phyloP scores from a whole-genome alignment of 2,329 filamentous ascomycete species.

The Ascochyta clinopodiicola region DNA sequence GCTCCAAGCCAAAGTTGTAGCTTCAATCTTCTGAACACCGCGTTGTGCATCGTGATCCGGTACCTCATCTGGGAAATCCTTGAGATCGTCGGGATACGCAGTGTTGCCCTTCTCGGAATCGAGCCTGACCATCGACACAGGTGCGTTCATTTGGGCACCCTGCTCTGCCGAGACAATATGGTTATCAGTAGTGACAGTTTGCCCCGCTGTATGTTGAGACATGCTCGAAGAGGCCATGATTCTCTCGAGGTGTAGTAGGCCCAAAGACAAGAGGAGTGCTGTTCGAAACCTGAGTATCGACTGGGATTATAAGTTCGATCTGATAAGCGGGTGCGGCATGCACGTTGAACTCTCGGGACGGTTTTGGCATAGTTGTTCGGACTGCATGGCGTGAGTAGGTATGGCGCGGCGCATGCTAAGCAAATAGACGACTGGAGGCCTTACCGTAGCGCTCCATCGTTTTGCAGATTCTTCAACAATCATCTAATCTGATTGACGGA shows the following conservation, averaged over 20 bases:
- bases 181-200: too few relatives aligned
- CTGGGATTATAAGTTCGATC: too few relatives aligned
- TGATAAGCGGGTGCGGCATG: too few relatives aligned
- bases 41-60: slow-evolving; percentile 23
- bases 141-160: too few relatives aligned
- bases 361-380: background rate
- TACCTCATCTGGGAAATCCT: background rate
- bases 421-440: background rate
- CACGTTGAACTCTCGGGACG: too few relatives aligned
- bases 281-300: too few relatives aligned
- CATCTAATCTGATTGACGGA: slow-evolving; percentile 7
- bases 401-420: slow-evolving; percentile 1
- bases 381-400: background rate
- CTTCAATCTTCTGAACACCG: slow-evolving; percentile 44
- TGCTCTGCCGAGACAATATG: too few relatives aligned
- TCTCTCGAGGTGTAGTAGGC: too few relatives aligned
- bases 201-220: too few relatives aligned
- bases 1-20: slow-evolving; percentile 44
- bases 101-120: background rate
- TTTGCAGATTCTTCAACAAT: background rate
- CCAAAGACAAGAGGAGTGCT: too few relatives aligned
- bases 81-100: background rate
- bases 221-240: too few relatives aligned
- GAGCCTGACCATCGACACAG: too few relatives aligned
- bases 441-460: slow-evolving; percentile 1